phyloP scores from a whole-genome alignment of 306 rosid genomes.

The Alnus rubra region DNA sequence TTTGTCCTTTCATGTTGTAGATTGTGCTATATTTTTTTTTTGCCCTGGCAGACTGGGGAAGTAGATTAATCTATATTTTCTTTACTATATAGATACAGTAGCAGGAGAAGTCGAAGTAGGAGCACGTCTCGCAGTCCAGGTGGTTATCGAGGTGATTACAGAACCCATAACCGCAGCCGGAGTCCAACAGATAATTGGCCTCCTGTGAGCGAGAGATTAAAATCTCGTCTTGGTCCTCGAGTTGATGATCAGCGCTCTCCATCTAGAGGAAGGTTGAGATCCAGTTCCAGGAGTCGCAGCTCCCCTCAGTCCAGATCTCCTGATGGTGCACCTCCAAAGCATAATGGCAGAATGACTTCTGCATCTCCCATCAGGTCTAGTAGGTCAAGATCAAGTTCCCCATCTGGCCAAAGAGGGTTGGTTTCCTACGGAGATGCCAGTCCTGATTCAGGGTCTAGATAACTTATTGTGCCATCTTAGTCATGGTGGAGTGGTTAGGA shows the following conservation, averaged over 20 bases:
- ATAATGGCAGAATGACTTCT: conserved; percentile 38
- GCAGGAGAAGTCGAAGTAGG: conserved; percentile 72
- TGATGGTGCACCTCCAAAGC: conserved; percentile 50
- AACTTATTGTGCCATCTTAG: conserved; percentile 18
- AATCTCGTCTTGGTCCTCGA: conserved; percentile 85
- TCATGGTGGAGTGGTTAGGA: conserved; percentile 1
- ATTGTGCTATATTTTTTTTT: conserved; percentile 9
- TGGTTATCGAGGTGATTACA: conserved; percentile 47
- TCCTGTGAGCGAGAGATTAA: conserved; percentile 66
- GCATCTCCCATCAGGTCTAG: conserved; percentile 64
- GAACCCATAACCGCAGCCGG: conserved; percentile 45
- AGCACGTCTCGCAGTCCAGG: conserved; percentile 78
- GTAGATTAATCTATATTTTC: neutral
- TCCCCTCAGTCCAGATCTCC: conserved; percentile 63
- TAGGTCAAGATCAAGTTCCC: conserved; percentile 80
- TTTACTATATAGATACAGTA: conserved; percentile 44
- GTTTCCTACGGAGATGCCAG: conserved; percentile 88
- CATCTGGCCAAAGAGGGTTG: conserved; percentile 71
- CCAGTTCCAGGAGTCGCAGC: conserved; percentile 40
- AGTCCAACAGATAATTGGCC: conserved; percentile 70
- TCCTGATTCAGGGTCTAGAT: conserved; percentile 56
- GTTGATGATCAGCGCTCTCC: conserved; percentile 41
- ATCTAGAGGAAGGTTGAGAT: conserved; percentile 42
- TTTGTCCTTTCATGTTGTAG: neutral
- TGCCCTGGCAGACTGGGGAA: neutral